Evolutionary conservation across 495 filamentous ascomycete species (phyloP).

Genomic region (Lasiosphaeriaceae sp.): DNA sequence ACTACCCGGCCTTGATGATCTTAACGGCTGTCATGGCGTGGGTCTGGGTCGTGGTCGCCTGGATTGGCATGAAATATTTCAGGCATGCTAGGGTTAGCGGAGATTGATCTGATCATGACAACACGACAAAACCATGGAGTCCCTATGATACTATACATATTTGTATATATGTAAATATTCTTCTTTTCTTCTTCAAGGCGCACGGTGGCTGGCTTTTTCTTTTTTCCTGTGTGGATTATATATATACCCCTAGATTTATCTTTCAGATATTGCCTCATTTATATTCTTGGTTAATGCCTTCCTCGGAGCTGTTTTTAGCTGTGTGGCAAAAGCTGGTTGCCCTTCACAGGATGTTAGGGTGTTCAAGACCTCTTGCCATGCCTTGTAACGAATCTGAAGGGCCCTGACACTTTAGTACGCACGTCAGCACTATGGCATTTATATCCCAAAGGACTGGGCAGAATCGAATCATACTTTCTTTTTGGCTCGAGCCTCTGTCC

Average conservation of each 20-base stretch:
- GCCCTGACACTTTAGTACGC: no score
- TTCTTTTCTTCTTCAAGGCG: background rate
- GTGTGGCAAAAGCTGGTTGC: no score
- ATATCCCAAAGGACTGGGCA: no score
- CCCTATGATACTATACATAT: background rate
- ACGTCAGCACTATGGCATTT: no score
- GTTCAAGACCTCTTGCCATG: no score
- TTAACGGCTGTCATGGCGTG: conserved; percentile 94
- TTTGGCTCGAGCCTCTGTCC: no score
- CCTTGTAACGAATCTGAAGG: no score
- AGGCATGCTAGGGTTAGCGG: conserved; percentile 83
- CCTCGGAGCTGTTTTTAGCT: no score
- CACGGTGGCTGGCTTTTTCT: background rate
- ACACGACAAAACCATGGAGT: background rate
- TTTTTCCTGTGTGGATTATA: background rate
- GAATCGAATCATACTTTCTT: no score
- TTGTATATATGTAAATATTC: background rate
- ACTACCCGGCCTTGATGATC: conserved; percentile 92
- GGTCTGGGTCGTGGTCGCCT: conserved; percentile 96
- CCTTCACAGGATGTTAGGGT: no score
- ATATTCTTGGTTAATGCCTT: no score
- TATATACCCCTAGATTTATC: background rate
- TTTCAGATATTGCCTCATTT: background rate
- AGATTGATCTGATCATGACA: no score
- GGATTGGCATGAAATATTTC: conserved; percentile 99